phyloP scores from a whole-genome alignment of 2,329 filamentous ascomycete genomes.

The Aphanoascus verrucosus region DNA sequence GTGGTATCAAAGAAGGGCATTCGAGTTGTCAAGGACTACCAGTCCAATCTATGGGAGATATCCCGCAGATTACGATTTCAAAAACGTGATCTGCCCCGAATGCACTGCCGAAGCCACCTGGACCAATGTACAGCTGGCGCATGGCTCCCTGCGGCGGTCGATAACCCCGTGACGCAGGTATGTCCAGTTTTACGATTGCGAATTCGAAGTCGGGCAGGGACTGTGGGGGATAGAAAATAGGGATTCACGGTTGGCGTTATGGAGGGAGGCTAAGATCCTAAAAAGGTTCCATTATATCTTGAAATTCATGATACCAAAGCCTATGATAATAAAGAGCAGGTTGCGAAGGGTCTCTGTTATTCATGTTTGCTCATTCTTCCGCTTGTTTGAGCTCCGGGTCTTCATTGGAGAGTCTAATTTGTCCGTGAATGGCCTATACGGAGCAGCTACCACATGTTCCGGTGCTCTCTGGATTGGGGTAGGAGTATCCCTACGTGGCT shows the following conservation, averaged over 20 bases:
- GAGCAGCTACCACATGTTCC: slow-evolving; percentile 46
- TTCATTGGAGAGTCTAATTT: slow-evolving; percentile 32
- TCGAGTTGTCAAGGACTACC: slow-evolving; percentile 5
- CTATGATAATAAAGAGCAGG: background rate
- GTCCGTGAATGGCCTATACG: slow-evolving; percentile 51
- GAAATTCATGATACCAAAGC: background rate
- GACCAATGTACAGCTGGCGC: slow-evolving; percentile 5
- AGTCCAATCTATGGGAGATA: slow-evolving; percentile 13
- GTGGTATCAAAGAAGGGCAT: slow-evolving; percentile 10
- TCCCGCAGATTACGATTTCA: slow-evolving; percentile 12
- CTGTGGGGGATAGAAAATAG: background rate
- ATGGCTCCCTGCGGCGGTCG: slow-evolving; percentile 8
- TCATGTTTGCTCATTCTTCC: slow-evolving; percentile 22
- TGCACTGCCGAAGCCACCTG: slow-evolving; percentile 12
- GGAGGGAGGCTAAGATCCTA: background rate
- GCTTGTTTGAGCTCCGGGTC: slow-evolving; percentile 25
- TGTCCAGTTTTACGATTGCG: background rate
- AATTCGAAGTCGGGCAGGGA: background rate
- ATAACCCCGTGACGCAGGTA: background rate
- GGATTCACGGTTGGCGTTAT: background rate
- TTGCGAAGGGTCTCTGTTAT: background rate
- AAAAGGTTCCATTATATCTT: background rate
- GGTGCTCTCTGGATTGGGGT: slow-evolving; percentile 27
- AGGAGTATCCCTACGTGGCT: slow-evolving; percentile 29
- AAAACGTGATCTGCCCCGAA: slow-evolving; percentile 13